phyloP scores from a whole-genome alignment of 208 protist genomes.

The Leishmania braziliensis region DNA sequence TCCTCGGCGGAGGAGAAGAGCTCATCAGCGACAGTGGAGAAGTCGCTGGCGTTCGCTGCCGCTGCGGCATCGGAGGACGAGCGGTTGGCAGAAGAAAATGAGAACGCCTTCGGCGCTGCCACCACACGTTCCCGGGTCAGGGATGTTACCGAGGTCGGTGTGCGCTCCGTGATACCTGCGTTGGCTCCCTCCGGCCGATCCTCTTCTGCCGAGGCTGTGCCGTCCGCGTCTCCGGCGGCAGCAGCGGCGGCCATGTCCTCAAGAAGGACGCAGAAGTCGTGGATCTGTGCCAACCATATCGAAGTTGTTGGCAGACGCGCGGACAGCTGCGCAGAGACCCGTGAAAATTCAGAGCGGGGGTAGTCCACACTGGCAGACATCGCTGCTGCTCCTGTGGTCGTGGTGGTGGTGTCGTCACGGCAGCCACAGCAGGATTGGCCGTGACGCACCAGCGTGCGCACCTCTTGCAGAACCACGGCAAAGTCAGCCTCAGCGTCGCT shows the following conservation, averaged over 20 bases:
- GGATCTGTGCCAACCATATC: constrained; percentile 23
- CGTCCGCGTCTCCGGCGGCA: background rate
- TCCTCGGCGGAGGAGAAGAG: constrained; percentile 26
- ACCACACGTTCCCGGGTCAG: constrained; percentile 18
- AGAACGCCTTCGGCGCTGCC: background rate
- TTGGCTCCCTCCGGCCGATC: background rate
- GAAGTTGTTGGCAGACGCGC: constrained; percentile 12
- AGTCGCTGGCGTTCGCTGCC: constrained; percentile 19
- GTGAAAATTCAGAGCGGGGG: background rate
- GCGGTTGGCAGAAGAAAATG: constrained; percentile 2
- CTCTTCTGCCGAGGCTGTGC: constrained; percentile 5
- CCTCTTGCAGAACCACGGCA: constrained; percentile 22
- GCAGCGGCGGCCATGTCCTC: constrained; percentile 15
- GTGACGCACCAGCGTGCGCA: constrained; percentile 14
- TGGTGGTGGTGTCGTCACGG: background rate
- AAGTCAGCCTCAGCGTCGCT: constrained; percentile 14
- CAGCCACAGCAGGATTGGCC: constrained; percentile 4
- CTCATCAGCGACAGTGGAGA: constrained; percentile 22
- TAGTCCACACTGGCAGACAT: background rate
- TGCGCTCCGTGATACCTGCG: background rate
- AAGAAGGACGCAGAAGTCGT: constrained; percentile 24
- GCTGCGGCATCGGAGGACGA: constrained; percentile 17
- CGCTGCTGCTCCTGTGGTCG: background rate
- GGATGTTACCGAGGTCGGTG: constrained; percentile 16
- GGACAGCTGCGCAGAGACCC: background rate